phyloP scores from a whole-genome alignment of 495 filamentous ascomycete species.

The Trichoderma virens region DNA sequence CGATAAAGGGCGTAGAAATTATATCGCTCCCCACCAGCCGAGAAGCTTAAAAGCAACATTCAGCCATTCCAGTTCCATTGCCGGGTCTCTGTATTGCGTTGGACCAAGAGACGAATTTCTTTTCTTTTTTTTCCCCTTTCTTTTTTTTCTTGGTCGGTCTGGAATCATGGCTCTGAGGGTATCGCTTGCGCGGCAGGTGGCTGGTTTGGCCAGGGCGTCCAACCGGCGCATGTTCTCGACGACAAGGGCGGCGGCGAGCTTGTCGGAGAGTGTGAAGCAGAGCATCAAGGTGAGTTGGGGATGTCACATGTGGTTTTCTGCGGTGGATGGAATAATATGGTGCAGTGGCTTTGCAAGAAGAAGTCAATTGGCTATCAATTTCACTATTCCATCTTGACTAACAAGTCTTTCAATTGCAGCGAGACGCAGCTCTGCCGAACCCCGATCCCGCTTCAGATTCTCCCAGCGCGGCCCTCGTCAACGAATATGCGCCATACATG shows the following conservation, averaged over 20 bases:
- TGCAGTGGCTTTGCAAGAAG: too few relatives aligned
- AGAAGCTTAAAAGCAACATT: background rate
- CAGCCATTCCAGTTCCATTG: background rate
- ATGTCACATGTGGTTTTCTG: background rate
- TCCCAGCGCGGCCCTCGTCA: conserved; percentile 61
- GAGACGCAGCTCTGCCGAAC: conserved; percentile 58
- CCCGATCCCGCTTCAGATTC: conserved; percentile 77
- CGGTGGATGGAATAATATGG: too few relatives aligned
- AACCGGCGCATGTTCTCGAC: too few relatives aligned
- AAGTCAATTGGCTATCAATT: background rate
- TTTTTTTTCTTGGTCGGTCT: background rate
- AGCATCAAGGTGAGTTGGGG: conserved; percentile 20
- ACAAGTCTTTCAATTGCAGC: conserved; percentile 41
- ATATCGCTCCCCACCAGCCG: background rate
- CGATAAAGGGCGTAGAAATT: background rate
- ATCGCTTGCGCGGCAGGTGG: background rate
- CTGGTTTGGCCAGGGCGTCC: background rate
- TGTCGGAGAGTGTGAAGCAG: conserved; percentile 18
- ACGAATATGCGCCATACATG: conserved; percentile 74
- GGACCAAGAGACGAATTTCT: too few relatives aligned
- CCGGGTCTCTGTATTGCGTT: too few relatives aligned
- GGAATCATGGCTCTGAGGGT: conserved; percentile 1
- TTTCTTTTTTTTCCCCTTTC: background rate
- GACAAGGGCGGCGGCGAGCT: conserved; percentile 18
- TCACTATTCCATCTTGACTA: background rate